Evolutionary conservation across 2,329 filamentous ascomycete species (phyloP).

Genomic region (Colletotrichum sojae): DNA sequence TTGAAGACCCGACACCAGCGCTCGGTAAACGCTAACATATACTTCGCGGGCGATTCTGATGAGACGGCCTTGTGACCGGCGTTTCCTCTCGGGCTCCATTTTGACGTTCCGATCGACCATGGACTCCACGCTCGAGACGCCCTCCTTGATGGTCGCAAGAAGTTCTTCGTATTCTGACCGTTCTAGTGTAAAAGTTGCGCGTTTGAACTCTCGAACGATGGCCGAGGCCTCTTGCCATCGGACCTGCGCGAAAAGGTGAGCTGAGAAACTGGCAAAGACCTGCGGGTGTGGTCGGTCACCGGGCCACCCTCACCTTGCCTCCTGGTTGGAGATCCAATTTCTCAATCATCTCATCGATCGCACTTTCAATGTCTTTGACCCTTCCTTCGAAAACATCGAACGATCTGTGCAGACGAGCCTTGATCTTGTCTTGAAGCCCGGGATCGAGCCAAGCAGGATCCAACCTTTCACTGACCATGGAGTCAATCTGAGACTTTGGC

Average conservation of each 20-base stretch:
- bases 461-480: conserved; percentile 48
- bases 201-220: conserved; percentile 30
- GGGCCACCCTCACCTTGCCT: not conserved
- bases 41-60: conserved; percentile 43
- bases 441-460: conserved; percentile 47
- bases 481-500: conserved; percentile 43
- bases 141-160: conserved; percentile 40
- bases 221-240: not conserved
- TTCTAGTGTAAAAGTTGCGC: conserved; percentile 36
- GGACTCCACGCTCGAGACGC: conserved; percentile 44
- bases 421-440: conserved; percentile 41
- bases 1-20: not conserved
- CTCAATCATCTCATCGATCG: conserved; percentile 42
- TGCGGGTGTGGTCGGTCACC: not conserved
- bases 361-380: conserved; percentile 43
- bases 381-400: conserved; percentile 45
- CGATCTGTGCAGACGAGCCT: conserved; percentile 44
- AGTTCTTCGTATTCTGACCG: conserved; percentile 29
- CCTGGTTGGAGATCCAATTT: conserved; percentile 8
- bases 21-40: conserved; percentile 42
- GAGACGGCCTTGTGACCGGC: conserved; percentile 41
- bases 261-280: too few relatives aligned
- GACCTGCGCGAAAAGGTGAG: not conserved
- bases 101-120: conserved; percentile 42
- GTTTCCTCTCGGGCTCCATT: conserved; percentile 42